Base-by-base conservation (phyloP, 2,329 filamentous ascomycete genomes). In the Anisogramma anomala region DNA sequence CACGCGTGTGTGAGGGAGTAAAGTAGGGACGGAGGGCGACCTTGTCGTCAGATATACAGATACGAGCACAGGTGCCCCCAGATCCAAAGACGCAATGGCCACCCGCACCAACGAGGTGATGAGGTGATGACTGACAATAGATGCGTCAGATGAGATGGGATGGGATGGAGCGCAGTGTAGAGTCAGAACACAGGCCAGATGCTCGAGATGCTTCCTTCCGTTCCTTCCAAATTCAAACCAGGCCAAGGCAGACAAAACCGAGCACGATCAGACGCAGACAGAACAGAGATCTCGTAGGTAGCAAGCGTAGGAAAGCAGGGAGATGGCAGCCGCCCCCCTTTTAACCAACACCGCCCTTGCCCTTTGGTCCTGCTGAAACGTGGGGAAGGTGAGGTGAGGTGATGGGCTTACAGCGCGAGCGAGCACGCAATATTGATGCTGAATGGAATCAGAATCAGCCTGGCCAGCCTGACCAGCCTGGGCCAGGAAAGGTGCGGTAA, bases 391-490 rank as follows among this genome's bases (percentile, higher is more conserved):
- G 37, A 17, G 27, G n/a, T 32, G 20, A 20, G 18, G 15, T 22
- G 17, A 36, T 43, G 27, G 38, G 30, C 27, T 18, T 31, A 17
- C 19, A 46, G 33, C 44, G 43, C 44, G 44, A 41, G 40, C 22
- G 23, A 46, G 33, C 44, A 46, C 44, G 44, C 44, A 43, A 46
- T 46, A 17, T n/a, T n/a, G 17, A 23, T 37, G 41, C 41, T 43
- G 37, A 32, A 43, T 46, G 27, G 8, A 42, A 36, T 46, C 43
- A 46, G 32, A 34, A 34, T 28, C 15, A n/a, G n/a, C n/a, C n/a
- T n/a, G n/a, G n/a, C n/a, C n/a, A n/a, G n/a, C n/a, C n/a, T n/a
- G n/a, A n/a, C 32, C 31, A 35, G 32, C 14, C 22, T 17, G 32
- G 25, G 18, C 26, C 1, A 11, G 28, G 28, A 31, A 31, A 31